Percentiles rank a stretch among this genome's conserved stretches.
Evolutionary conservation across 495 filamentous ascomycete genomes (phyloP).

Genomic region (Hypoxylon intermedium): DNA sequence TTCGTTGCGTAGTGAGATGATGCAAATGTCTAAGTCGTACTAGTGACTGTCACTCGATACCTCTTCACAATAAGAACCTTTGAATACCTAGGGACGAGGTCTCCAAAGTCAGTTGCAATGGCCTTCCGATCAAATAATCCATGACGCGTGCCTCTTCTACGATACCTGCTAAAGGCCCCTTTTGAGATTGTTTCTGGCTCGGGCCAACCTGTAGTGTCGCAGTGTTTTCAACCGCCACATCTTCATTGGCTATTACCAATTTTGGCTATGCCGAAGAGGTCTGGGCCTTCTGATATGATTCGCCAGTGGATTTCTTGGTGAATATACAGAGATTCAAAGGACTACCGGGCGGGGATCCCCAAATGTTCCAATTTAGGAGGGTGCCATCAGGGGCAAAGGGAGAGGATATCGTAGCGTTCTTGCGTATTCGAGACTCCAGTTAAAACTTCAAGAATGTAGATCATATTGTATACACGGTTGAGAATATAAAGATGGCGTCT

Average conservation of each 20-base stretch:
- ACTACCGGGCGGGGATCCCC: constrained; percentile 13
- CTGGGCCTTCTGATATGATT: constrained; percentile 18
- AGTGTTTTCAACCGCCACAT: constrained; percentile 34
- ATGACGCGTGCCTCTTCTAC: constrained; percentile 1
- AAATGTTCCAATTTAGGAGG: constrained; percentile 34
- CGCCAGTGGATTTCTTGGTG: constrained; percentile 27
- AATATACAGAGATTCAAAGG: constrained; percentile 31
- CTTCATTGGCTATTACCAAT: constrained; percentile 31
- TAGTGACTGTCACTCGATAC: too few relatives aligned
- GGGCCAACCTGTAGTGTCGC: constrained; percentile 23
- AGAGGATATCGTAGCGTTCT: constrained; percentile 14
- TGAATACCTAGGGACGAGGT: too few relatives aligned
- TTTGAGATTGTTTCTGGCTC: constrained; percentile 25
- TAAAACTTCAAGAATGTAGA: constrained; percentile 14
- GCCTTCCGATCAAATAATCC: constrained; percentile 12
- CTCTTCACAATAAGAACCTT: too few relatives aligned
- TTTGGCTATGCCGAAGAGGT: constrained; percentile 28
- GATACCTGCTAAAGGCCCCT: background rate
- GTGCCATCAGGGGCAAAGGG: constrained; percentile 29
- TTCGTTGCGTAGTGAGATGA: too few relatives aligned
- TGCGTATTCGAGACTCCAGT: constrained; percentile 7
- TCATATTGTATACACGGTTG: constrained; percentile 9
- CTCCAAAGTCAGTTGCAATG: background rate
- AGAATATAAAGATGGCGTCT: constrained; percentile 25
- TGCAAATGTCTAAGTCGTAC: too few relatives aligned